Base-by-base conservation (phyloP, 2,329 filamentous ascomycete species). In the Escovopsis weberi region DNA sequence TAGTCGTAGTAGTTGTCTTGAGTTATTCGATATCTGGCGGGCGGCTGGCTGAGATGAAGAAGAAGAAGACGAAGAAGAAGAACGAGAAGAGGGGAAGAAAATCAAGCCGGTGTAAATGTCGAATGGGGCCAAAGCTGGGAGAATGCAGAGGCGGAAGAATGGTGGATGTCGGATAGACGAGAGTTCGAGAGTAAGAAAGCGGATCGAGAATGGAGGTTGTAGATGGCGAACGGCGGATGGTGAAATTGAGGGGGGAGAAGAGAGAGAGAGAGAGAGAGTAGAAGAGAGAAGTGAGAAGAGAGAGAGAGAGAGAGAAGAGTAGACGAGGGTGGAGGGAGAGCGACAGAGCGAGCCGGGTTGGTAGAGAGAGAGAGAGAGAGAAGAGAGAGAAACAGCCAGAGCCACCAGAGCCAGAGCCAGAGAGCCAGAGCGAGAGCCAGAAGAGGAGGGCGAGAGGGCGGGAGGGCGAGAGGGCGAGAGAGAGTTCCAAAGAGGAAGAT, bases 151-250 rank as follows among this genome's bases (percentile, higher is more conserved):
- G 44, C 34, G 43, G 47, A 39, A 34, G 37, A 37, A 28, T 23
- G 34, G 39, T 39, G 37, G 41, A 43, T 45, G 43, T 45, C 36
- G 33, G 40, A 36, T 26, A 28, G 19, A 33, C 38, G 34, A 26
- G 36, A 37, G 35, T 34, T 39, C 26, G 36, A 32, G 49, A 50
- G 42, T 48, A 52, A 40, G 48, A 48, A 46, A 50, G 45, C 49
- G 50, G 52, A 57, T 61, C 55, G 54, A 57, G 55, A 55, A 56
- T n/a, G n/a, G n/a, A n/a, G n/a, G n/a, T n/a, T n/a, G n/a, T n/a
- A n/a, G n/a, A n/a, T n/a, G n/a, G n/a, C n/a, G n/a, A n/a, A n/a
- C n/a, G n/a, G n/a, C n/a, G n/a, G n/a, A n/a, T n/a, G n/a, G n/a
- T n/a, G n/a, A n/a, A n/a, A n/a, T n/a, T n/a, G 48, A 50, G 55